Conservation (phyloP, 2,329 filamentous ascomycete species). For the Ceratocystis diversiconidia region DNA sequence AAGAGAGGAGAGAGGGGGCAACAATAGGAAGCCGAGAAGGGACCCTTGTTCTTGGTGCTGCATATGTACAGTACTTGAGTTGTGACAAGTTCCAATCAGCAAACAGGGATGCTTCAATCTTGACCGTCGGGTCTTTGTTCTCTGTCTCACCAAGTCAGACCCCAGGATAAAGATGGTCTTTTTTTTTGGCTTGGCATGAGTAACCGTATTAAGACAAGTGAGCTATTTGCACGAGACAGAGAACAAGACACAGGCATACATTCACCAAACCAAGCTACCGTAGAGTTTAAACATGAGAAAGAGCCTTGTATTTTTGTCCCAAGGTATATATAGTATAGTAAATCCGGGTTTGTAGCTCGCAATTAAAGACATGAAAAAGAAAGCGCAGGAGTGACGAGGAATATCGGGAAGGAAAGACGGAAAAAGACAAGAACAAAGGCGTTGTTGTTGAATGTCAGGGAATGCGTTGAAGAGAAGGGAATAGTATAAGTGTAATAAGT, state of each 20-base stretch:
- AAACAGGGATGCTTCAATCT: neutral
- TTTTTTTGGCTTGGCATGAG: neutral
- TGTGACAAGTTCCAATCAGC: neutral
- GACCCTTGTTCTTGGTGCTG: neutral
- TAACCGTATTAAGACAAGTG: neutral
- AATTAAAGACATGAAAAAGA: slow-evolving; percentile 1
- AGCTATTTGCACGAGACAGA: neutral
- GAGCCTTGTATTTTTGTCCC: neutral
- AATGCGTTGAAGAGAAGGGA: neutral
- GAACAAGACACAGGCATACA: neutral
- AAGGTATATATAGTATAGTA: neutral
- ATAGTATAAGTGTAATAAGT: neutral
- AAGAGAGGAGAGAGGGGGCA: too few relatives aligned
- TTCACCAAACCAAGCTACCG: neutral
- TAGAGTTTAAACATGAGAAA: neutral
- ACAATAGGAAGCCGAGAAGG: neutral
- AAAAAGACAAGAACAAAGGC: neutral
- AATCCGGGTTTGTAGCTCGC: neutral
- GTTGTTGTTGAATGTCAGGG: neutral
- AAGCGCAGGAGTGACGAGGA: neutral
- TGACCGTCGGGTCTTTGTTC: neutral
- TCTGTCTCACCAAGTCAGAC: neutral
- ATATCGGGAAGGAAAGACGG: neutral
- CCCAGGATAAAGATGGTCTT: neutral
- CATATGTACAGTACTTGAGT: neutral